phyloP scores from a whole-genome alignment of 768 basidiomycete species.

The Tylopilus cervinicoccineus region DNA sequence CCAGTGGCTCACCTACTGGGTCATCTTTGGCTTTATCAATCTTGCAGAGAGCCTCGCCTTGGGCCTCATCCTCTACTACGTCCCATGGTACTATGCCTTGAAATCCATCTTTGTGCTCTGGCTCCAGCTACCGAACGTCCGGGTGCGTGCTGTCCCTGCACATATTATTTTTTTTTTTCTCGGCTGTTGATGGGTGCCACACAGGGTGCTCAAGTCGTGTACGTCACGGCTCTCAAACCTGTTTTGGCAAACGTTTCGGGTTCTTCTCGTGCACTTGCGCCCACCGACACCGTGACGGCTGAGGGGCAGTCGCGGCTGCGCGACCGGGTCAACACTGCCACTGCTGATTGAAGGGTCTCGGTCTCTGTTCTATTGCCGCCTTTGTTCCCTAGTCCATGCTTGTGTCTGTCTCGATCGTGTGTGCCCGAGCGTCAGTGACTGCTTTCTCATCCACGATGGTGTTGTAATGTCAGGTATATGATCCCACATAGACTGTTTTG shows the following conservation, averaged over 20 bases:
- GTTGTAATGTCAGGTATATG: constrained; percentile 25
- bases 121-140: constrained; percentile 84
- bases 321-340: constrained; percentile 40
- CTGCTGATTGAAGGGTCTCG: constrained; percentile 26
- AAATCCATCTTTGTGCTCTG: constrained; percentile 90
- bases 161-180: neutral
- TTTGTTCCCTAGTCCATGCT: neutral
- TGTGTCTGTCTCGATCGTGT: neutral
- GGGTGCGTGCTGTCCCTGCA: constrained; percentile 48
- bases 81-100: constrained; percentile 93
- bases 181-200: neutral
- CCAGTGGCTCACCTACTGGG: constrained; percentile 99
- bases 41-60: constrained; percentile 86
- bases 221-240: constrained; percentile 75
- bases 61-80: constrained; percentile 81
- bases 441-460: constrained; percentile 8
- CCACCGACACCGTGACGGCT: constrained; percentile 48
- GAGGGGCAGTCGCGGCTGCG: constrained; percentile 48
- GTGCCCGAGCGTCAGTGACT: constrained; percentile 11
- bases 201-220: constrained; percentile 84
- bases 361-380: neutral
- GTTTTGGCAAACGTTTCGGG: constrained; percentile 62
- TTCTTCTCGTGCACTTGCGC: constrained; percentile 39
- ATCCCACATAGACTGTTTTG: constrained; percentile 18
- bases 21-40: constrained; percentile 91